Conservation (phyloP, 306 rosid genomes). For the Cucumis melo region DNA sequence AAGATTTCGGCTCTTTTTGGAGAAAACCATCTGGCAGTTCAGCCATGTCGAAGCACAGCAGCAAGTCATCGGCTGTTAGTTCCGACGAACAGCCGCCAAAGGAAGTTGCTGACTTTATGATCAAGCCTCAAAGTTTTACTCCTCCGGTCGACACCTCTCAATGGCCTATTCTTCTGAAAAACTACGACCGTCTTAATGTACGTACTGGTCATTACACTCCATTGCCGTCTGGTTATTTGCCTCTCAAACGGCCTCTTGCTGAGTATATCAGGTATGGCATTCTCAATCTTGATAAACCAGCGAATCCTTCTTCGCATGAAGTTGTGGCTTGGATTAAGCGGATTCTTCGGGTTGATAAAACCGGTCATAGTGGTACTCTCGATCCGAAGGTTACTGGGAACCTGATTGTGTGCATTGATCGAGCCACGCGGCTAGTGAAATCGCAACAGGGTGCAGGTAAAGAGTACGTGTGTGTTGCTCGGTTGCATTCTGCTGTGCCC, state of each 20-base stretch:
- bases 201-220: slow-evolving; percentile 88
- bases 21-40: not conserved
- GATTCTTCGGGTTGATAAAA: slow-evolving; percentile 61
- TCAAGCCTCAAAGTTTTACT: slow-evolving; percentile 55
- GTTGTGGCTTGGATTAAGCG: slow-evolving; percentile 83
- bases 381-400: slow-evolving; percentile 84
- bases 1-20: not conserved
- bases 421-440: slow-evolving; percentile 70
- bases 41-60: slow-evolving; percentile 24
- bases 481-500: slow-evolving; percentile 57
- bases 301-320: slow-evolving; percentile 85
- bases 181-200: slow-evolving; percentile 76
- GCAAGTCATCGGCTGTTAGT: not conserved
- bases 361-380: slow-evolving; percentile 78
- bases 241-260: slow-evolving; percentile 57
- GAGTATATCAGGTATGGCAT: slow-evolving; percentile 66
- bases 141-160: slow-evolving; percentile 60
- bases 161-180: slow-evolving; percentile 79
- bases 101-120: slow-evolving; percentile 31
- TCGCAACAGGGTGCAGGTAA: slow-evolving; percentile 81
- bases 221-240: slow-evolving; percentile 57
- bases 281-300: slow-evolving; percentile 68
- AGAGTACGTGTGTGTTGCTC: slow-evolving; percentile 68
- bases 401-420: slow-evolving; percentile 64
- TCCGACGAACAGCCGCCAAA: slow-evolving; percentile 12